phyloP scores from a whole-genome alignment of 2,329 filamentous ascomycete species.

The Botrytis elliptica region DNA sequence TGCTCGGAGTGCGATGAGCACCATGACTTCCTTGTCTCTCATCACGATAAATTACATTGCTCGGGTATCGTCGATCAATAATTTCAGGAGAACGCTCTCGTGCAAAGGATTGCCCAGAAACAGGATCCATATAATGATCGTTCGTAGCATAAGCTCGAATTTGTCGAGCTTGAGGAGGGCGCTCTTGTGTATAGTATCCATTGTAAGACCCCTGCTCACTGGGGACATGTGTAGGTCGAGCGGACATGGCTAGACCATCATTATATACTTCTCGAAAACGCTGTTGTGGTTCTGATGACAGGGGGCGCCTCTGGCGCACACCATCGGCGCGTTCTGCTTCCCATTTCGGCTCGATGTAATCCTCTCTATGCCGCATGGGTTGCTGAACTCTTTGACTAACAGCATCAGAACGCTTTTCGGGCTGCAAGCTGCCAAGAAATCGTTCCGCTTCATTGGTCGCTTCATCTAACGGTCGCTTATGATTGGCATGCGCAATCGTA shows the following conservation, averaged over 20 bases:
- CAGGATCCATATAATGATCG: constrained; percentile 30
- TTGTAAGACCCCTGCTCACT: constrained; percentile 20
- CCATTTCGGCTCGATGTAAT: constrained; percentile 25
- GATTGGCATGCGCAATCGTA: constrained; percentile 19
- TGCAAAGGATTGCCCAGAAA: constrained; percentile 25
- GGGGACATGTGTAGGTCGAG: constrained; percentile 22
- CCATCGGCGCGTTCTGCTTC: constrained; percentile 26
- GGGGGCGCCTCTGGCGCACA: constrained; percentile 23
- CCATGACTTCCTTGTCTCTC: constrained; percentile 37
- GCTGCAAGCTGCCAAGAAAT: constrained; percentile 41
- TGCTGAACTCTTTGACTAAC: constrained; percentile 13
- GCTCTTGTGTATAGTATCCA: constrained; percentile 31
- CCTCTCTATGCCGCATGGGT: constrained; percentile 23
- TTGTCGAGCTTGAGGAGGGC: constrained; percentile 25
- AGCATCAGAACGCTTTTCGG: constrained; percentile 25
- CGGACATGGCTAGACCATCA: constrained; percentile 22
- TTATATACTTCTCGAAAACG: constrained; percentile 27
- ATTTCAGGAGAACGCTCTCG: constrained; percentile 38
- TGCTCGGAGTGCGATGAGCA: constrained; percentile 35
- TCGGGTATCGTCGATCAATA: constrained; percentile 39
- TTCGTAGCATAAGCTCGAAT: constrained; percentile 32
- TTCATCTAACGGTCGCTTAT: constrained; percentile 30
- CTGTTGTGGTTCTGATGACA: constrained; percentile 25
- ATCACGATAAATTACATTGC: constrained; percentile 39
- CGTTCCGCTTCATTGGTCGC: constrained; percentile 41